These are phyloP conservation scores for Gastrolobium bilobum DNA, from an alignment of 306 rosid genomes.

Conservation along the genomic window DNA sequence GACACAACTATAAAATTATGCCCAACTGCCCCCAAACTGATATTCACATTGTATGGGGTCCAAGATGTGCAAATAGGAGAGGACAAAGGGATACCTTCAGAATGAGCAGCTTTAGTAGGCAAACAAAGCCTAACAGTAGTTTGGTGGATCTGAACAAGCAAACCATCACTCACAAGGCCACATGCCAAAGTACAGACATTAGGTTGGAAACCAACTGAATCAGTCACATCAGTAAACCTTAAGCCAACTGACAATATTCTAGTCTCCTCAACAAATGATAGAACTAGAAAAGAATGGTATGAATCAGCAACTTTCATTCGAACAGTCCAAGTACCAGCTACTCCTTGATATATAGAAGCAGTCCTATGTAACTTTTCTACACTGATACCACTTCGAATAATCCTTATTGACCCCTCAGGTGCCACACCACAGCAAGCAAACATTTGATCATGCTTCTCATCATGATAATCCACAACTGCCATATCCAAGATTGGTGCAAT, in stretches of 20 bases:
- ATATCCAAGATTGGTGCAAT: conserved; percentile 89
- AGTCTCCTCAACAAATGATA: conserved; percentile 96
- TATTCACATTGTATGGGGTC: conserved; percentile 73
- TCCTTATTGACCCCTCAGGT: conserved; percentile 90
- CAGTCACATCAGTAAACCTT: conserved; percentile 95
- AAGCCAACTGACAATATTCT: conserved; percentile 93
- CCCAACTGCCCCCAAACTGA: conserved; percentile 97
- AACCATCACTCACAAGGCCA: conserved; percentile 80
- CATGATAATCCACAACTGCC: conserved; percentile 83
- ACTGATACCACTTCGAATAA: conserved; percentile 85
- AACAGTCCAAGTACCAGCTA: conserved; percentile 87
- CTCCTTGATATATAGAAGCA: conserved; percentile 89
- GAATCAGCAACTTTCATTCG: conserved; percentile 78
- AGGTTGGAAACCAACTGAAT: conserved; percentile 94
- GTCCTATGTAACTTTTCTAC: conserved; percentile 84
- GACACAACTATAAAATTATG: conserved; percentile 85
- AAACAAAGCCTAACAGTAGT: conserved; percentile 85
- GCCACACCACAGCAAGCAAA: conserved; percentile 96
- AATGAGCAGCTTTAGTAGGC: conserved; percentile 86
- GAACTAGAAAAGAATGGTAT: conserved; percentile 87
- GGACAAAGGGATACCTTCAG: conserved; percentile 73
- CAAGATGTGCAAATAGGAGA: conserved; percentile 87
- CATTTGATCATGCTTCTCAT: conserved; percentile 91
- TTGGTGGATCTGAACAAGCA: conserved; percentile 87
- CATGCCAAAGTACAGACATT: conserved; percentile 90